phyloP scores from a whole-genome alignment of 805 yeast genomes.

The Ogataea parapolymorpha region DNA sequence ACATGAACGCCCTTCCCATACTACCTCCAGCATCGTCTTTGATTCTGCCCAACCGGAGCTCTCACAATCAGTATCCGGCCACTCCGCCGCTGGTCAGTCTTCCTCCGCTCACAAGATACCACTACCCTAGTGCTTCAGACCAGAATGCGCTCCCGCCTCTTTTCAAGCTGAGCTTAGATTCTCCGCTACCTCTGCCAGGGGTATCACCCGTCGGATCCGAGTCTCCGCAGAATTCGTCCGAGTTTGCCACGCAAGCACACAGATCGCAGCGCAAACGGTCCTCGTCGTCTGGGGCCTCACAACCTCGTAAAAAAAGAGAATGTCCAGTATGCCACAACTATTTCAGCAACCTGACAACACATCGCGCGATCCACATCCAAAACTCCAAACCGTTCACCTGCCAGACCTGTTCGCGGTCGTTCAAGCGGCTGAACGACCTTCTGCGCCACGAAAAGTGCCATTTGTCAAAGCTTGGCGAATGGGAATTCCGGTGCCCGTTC shows the following conservation, averaged over 20 bases:
- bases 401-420: slow-evolving; percentile 75
- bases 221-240: neutral
- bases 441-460: slow-evolving; percentile 84
- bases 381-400: slow-evolving; percentile 76
- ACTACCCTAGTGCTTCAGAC: neutral
- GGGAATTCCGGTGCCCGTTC: slow-evolving; percentile 78
- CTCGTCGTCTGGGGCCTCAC: slow-evolving; percentile 10
- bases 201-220: neutral
- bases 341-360: slow-evolving; percentile 81
- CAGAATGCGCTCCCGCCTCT: slow-evolving; percentile 22
- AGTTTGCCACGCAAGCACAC: neutral
- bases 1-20: slow-evolving; percentile 6
- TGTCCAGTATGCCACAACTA: slow-evolving; percentile 40
- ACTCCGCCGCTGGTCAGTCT: slow-evolving; percentile 4
- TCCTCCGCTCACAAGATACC: slow-evolving; percentile 2
- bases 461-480: slow-evolving; percentile 68
- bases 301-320: slow-evolving; percentile 34
- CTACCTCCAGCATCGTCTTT: slow-evolving; percentile 20
- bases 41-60: slow-evolving; percentile 14
- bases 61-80: slow-evolving; percentile 5
- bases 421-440: slow-evolving; percentile 83
- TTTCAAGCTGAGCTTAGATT: slow-evolving; percentile 25
- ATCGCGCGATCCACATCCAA: slow-evolving; percentile 74
- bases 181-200: neutral
- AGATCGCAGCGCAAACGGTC: slow-evolving; percentile 2